Evolutionary conservation across 2,329 filamentous ascomycete species (phyloP), one percentile per base, ranked within the genome.

Genomic region (Colletotrichum echinochloae): DNA sequence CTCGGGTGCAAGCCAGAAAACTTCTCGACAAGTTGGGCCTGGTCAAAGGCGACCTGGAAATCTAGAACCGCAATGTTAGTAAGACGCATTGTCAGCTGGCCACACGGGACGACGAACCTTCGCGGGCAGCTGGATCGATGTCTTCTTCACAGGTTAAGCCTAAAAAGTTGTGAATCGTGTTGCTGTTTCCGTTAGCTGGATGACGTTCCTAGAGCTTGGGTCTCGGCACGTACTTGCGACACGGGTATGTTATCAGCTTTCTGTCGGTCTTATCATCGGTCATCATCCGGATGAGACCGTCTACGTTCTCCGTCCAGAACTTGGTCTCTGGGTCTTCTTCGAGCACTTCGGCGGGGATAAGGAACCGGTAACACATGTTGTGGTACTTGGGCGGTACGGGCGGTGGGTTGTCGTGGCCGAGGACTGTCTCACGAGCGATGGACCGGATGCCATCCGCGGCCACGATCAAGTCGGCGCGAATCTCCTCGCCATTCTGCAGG

Each of bases 401-500:
- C 3, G 72, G 75, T 4, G 72, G 72, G 61, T 77, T 78, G 26
- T 73, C 65, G 44, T 66, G 60, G 30, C 78, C 79, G 23, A 78
- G 63, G 6, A 81, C 72, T 4, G 72, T 70, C 64, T 79, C 74
- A 6, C 75, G 71, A 16, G 75, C 80, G 9, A 73, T 62, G 18
- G 78, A 81, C 60, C 83, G 82, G 20, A 83, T 75, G 7, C 84
- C 84, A 72, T 86, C 84, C 2, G 84, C 83, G 5, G 80, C 83
- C 44, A 86, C 76, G 23, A 85, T 78, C 3, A 85, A 67, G 67
- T 85, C 82, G 26, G 75, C 78, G 7, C 57, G 57, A 14, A 80
- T 69, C 16, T 74, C 69, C 5, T 74, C 62, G 3, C 80, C 81
- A n/a, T 74, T 72, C 7, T 66, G 67, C 7, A 83, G 73, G 0